Conservation (phyloP, 148 eudicot genomes). For the Cornus controversa region DNA sequence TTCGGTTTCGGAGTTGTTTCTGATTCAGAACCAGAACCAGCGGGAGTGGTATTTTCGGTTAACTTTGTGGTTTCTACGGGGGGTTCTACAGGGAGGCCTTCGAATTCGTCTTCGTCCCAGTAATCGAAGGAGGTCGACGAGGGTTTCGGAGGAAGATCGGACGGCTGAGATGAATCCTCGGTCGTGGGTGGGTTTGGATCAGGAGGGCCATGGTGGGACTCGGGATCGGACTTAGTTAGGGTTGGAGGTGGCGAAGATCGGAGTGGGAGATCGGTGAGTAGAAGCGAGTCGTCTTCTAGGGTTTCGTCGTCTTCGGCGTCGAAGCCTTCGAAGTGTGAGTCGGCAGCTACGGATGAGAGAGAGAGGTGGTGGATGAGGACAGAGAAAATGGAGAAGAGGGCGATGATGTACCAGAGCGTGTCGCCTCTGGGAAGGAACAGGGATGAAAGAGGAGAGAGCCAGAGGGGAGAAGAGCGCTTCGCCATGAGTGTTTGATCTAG, state of each 20-base stretch:
- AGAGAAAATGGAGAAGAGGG: slow-evolving; percentile 44
- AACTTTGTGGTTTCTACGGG: slow-evolving; percentile 16
- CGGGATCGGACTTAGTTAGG: slow-evolving; percentile 36
- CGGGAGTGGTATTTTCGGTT: slow-evolving; percentile 19
- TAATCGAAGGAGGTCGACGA: slow-evolving; percentile 49
- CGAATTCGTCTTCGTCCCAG: slow-evolving; percentile 99
- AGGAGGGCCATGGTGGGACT: slow-evolving; percentile 33
- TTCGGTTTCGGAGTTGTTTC: neutral
- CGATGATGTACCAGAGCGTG: slow-evolving; percentile 30
- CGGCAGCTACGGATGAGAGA: slow-evolving; percentile 27
- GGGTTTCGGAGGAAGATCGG: slow-evolving; percentile 31
- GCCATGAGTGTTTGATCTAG: slow-evolving; percentile 27
- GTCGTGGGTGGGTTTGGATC: slow-evolving; percentile 2
- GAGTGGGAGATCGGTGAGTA: slow-evolving; percentile 33
- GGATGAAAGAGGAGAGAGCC: slow-evolving; percentile 32
- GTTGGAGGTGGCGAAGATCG: slow-evolving; percentile 46
- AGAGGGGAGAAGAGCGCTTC: slow-evolving; percentile 27
- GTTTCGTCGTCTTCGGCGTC: slow-evolving; percentile 50
- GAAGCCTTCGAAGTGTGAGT: slow-evolving; percentile 50
- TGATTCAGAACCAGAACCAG: slow-evolving; percentile 16
- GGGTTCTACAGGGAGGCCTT: slow-evolving; percentile 62
- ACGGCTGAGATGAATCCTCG: slow-evolving; percentile 15
- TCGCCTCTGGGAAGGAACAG: slow-evolving; percentile 29
- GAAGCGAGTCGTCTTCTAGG: slow-evolving; percentile 35
- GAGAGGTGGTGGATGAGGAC: slow-evolving; percentile 47